Evolutionary conservation across 2,329 filamentous ascomycete species (phyloP), one percentile per base, ranked within the genome.

Genomic region (Thelonectria olida): DNA sequence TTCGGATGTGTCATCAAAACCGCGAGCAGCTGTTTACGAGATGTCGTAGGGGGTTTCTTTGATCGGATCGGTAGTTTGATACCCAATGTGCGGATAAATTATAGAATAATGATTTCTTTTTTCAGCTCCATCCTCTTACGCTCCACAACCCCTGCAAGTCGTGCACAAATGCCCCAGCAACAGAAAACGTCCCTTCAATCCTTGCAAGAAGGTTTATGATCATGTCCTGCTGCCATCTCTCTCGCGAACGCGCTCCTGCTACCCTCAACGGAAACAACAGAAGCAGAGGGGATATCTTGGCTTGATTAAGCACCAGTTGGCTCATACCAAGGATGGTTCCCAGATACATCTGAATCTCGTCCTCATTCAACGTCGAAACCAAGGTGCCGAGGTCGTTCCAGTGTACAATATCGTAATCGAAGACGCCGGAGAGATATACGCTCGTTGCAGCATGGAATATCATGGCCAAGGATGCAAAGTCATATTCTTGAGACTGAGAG

Each of bases 381-480:
- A 47, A 4, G 4, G 75, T 60, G 1, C 52, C 67, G 9, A 72
- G 61, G 0, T 41, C 44, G 0, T 69, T 60, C 76, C 76, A 78
- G 17, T 71, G 64, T 7, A 48, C 20, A 2, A 74, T 67, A 9
- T 77, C 74, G 13, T 78, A 78, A 58, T 78, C 76, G 28, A 76
- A 78, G 2, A 74, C 68, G 0, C 76, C 76, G 0, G 77, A 79
- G 5, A 79, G 69, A 31, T 78, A 78, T 6, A 78, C 76, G 45
- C 75, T 77, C 2, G 71, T 75, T 5, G 77, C 74, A 0, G 76
- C 67, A 22, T 67, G 70, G 55, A 74, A 77, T 3, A 71, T 22
- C 0, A 25, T 56, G 0, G 71, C 63, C 3, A 79, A 50, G 0
- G 68, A 31, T 7, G 54, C 51, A 34, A 74, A 72, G 2, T 53